Percentiles rank a stretch among this genome's conserved stretches.
Conservation (phyloP, 139 green algal species). For the Nannochloris sp. region DNA sequence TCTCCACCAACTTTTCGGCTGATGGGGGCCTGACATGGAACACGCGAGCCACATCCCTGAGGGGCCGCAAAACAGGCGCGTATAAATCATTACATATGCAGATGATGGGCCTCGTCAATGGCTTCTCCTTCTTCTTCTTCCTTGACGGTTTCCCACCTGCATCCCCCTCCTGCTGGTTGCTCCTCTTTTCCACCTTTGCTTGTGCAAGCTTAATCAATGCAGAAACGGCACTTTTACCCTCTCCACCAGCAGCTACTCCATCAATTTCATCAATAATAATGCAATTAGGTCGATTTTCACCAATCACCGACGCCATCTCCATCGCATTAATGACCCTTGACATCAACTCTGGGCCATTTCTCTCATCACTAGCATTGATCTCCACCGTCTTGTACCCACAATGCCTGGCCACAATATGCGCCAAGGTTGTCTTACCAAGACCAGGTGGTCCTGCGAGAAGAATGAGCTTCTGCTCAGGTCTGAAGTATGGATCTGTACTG, state of each 20-base stretch:
- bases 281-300: conserved; percentile 62
- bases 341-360: conserved; percentile 52
- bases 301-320: conserved; percentile 47
- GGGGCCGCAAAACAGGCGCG: conserved; percentile 69
- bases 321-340: conserved; percentile 67
- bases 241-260: conserved; percentile 62
- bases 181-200: conserved; percentile 3
- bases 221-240: conserved; percentile 64
- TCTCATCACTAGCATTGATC: conserved; percentile 94
- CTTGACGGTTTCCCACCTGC: not conserved
- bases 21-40: conserved; percentile 52
- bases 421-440: conserved; percentile 94
- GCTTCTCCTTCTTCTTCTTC: conserved; percentile 11
- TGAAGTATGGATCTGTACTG: conserved; percentile 9
- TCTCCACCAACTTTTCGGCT: conserved; percentile 32
- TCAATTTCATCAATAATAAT: conserved; percentile 96
- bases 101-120: conserved; percentile 80
- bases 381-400: conserved; percentile 90
- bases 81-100: conserved; percentile 97
- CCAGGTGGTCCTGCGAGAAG: conserved; percentile 49
- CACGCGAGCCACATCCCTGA: conserved; percentile 69
- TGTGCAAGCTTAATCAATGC: conserved; percentile 74
- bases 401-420: conserved; percentile 81
- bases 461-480: conserved; percentile 42
- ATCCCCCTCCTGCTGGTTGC: not conserved